A percentile compares a stretch with the other conserved stretches of the same genome.
phyloP scores from a whole-genome alignment of 306 rosid genomes.

The Lotus japonicus region DNA sequence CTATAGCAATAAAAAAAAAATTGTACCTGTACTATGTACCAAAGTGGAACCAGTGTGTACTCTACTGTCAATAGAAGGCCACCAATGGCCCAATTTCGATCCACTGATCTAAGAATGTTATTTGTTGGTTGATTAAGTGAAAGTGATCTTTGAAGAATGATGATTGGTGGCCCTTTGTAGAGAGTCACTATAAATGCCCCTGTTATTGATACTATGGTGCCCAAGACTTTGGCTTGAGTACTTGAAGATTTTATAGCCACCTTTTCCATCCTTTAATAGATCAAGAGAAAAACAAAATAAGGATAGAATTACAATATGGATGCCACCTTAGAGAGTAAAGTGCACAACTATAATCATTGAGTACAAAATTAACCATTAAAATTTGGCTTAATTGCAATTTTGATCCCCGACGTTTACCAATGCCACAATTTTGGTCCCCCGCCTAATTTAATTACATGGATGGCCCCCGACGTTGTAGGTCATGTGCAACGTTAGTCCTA shows the following conservation, averaged over 20 bases:
- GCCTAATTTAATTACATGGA: no score
- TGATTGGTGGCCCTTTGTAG: slow-evolving; percentile 66
- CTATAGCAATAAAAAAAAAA: background rate
- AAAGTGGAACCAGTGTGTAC: slow-evolving; percentile 67
- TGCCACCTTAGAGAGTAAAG: no score
- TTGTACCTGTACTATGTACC: slow-evolving; percentile 87
- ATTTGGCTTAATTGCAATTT: no score
- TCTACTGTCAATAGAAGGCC: slow-evolving; percentile 80
- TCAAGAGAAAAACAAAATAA: background rate
- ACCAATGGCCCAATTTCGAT: slow-evolving; percentile 63
- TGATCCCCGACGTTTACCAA: no score
- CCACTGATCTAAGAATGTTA: slow-evolving; percentile 17
- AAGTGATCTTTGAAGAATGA: slow-evolving; percentile 19
- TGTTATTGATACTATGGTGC: slow-evolving; percentile 70
- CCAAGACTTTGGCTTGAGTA: slow-evolving; percentile 71
- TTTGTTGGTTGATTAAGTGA: slow-evolving; percentile 31
- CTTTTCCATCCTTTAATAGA: slow-evolving; percentile 63
- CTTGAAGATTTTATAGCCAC: slow-evolving; percentile 44
- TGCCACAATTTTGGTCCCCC: no score
- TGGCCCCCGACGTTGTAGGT: no score
- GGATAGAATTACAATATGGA: background rate
- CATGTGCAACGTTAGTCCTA: no score
- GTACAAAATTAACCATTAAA: no score
- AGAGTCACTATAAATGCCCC: slow-evolving; percentile 88
- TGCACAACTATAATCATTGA: no score